Evolutionary conservation across 1,284 basidiomycete species (phyloP), one percentile per base, ranked within the genome.

Genomic region (Mrakiaceae sp.): DNA sequence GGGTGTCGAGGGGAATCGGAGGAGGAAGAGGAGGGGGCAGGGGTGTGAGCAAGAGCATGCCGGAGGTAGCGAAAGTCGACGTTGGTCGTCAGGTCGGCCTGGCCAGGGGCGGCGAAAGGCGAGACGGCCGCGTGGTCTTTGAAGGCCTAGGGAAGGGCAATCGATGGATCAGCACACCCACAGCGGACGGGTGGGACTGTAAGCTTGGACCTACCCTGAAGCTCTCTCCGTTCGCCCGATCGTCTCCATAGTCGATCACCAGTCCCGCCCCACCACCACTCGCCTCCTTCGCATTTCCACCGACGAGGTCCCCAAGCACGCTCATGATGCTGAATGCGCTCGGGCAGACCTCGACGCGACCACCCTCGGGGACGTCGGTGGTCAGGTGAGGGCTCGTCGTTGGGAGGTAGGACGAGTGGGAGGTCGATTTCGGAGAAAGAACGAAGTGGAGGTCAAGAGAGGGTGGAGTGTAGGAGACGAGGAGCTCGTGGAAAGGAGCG

Each of bases 41-140:
- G 54, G 14, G 5, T 39, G 11, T 11, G 16, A 51, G n/a, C 16
- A 11, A 40, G 59, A 44, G 40, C 64, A 27, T 46, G 11, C 59
- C 14, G 16, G 50, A 98, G 80, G 73, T 90, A 90, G 0, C 85
- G 82, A 76, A 98, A 99, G 76, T 98, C 93, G 61, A 99, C 95
- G 72, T 98, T 97, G 46, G 88, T 87, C 0, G 96, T 98, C 59
- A 98, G 77, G 75, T 98, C 96, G 56, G 88, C 88, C 57, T 87
- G 81, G 10, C 96, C 95, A 0, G 95, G 94, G 9, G 81, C 77
- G 64, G 87, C 80, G 71, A 98, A 94, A 0, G 90, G 81, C 72
- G 94, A 88, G 0, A 91, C 88, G 27, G 93, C 83, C 68, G 87
- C 81, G 74, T 98, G 96, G 43, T 85, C 79, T 70, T 86, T 86